Evolutionary conservation across 257 asterid genomes (phyloP).

Genomic region (Voacanga thouarsii): DNA sequence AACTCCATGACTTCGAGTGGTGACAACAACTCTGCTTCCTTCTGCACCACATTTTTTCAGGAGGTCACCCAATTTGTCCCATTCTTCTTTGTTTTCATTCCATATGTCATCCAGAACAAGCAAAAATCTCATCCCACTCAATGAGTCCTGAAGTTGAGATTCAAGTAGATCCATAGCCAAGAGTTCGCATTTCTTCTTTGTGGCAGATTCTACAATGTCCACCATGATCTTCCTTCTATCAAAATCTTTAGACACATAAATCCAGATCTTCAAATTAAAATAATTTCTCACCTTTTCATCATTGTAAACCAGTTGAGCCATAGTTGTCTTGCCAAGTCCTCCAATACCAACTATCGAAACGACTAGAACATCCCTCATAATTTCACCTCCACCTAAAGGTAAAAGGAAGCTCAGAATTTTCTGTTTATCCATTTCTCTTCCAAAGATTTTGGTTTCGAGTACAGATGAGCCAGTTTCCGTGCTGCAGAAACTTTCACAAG

Average conservation of each 20-base stretch:
- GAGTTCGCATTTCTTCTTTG: constrained; percentile 13
- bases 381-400: constrained; percentile 1
- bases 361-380: not conserved
- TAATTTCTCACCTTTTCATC: constrained; percentile 17
- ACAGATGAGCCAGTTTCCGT: constrained; percentile 28
- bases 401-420: constrained; percentile 19
- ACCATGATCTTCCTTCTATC: constrained; percentile 17
- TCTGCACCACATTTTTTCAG: constrained; percentile 14
- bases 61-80: constrained; percentile 18
- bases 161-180: constrained; percentile 12
- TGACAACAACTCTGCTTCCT: constrained; percentile 29
- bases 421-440: constrained; percentile 30
- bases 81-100: constrained; percentile 26
- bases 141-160: constrained; percentile 17
- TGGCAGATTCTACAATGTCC: not conserved
- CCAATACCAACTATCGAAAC: constrained; percentile 27
- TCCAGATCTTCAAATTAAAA: constrained; percentile 19
- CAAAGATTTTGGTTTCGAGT: constrained; percentile 21
- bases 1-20: constrained; percentile 23
- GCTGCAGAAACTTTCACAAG: not conserved
- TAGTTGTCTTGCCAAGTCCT: constrained; percentile 29
- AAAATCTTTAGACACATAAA: constrained; percentile 12
- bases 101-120: constrained; percentile 28
- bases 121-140: constrained; percentile 17
- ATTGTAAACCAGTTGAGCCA: constrained; percentile 26